Percentiles rank a stretch among this genome's conserved stretches.
Evolutionary conservation across 2,329 filamentous ascomycete species (phyloP).

Genomic region (Paecilomyces niveus): DNA sequence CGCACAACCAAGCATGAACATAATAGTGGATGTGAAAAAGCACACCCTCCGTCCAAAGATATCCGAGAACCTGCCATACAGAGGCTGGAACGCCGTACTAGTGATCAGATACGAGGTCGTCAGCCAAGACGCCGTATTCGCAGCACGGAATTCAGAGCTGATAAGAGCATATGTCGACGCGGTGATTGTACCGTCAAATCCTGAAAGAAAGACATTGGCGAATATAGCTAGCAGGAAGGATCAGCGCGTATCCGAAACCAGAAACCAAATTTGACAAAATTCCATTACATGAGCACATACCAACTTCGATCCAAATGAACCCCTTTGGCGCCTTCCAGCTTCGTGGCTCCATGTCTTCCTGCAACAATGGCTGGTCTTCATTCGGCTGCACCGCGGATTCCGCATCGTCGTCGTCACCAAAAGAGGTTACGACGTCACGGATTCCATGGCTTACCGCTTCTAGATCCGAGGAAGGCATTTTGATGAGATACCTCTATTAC

Average conservation of each 20-base stretch:
- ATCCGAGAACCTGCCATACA: slow-evolving; percentile 67
- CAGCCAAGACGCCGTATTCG: slow-evolving; percentile 41
- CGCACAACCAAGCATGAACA: slow-evolving; percentile 59
- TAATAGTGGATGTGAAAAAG: slow-evolving; percentile 55
- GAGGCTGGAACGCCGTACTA: slow-evolving; percentile 62
- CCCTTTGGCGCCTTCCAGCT: slow-evolving; percentile 45
- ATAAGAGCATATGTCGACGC: slow-evolving; percentile 37
- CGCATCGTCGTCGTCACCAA: background rate
- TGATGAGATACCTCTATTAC: background rate
- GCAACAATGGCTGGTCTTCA: background rate
- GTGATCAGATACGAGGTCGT: slow-evolving; percentile 60
- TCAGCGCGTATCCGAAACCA: background rate
- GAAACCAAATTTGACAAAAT: background rate
- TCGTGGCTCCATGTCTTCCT: slow-evolving; percentile 4
- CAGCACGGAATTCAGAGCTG: slow-evolving; percentile 43
- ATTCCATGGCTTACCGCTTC: background rate
- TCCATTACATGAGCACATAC: slow-evolving; percentile 14
- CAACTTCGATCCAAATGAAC: slow-evolving; percentile 54
- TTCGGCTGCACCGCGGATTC: background rate
- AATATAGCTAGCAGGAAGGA: slow-evolving; percentile 44
- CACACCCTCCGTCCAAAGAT: slow-evolving; percentile 54
- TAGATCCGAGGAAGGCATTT: background rate
- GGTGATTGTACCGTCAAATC: slow-evolving; percentile 41
- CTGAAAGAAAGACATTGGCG: slow-evolving; percentile 58
- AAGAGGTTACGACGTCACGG: background rate